Conservation (phyloP, 2,329 filamentous ascomycete species). For the Macrophomina pseudophaseolina region DNA sequence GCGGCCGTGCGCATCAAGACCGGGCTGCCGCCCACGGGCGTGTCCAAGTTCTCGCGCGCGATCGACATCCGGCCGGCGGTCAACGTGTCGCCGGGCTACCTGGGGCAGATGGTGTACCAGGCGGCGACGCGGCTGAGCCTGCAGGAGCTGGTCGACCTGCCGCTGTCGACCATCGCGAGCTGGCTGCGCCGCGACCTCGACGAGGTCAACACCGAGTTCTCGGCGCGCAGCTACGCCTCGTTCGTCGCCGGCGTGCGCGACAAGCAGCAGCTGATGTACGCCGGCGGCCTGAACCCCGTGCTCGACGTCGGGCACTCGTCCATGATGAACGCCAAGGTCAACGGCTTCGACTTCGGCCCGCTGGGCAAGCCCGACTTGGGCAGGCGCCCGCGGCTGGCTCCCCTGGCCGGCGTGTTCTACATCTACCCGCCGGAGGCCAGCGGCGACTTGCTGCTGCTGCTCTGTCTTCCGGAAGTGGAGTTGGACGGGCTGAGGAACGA, state of each 20-base stretch:
- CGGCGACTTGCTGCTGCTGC: background rate
- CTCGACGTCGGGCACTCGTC: conserved; percentile 30
- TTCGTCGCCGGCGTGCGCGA: conserved; percentile 36
- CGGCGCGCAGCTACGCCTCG: conserved; percentile 39
- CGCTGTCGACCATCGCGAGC: conserved; percentile 29
- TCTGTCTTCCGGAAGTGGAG: background rate
- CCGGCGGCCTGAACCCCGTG: conserved; percentile 29
- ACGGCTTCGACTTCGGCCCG: conserved; percentile 28
- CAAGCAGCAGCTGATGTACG: conserved; percentile 36
- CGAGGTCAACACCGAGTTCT: conserved; percentile 33
- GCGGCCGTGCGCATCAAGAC: conserved; percentile 32
- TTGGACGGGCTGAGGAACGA: background rate
- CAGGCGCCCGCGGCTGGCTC: conserved; percentile 14
- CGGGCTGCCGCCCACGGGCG: conserved; percentile 28
- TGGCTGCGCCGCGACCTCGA: conserved; percentile 34
- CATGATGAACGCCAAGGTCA: conserved; percentile 31
- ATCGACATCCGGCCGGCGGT: conserved; percentile 37
- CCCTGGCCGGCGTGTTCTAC: conserved; percentile 24
- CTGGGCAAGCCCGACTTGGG: conserved; percentile 29
- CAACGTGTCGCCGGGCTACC: conserved; percentile 35
- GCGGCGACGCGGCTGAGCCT: conserved; percentile 32
- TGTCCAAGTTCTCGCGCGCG: conserved; percentile 36
- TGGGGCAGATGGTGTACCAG: conserved; percentile 38
- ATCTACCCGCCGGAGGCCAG: conserved; percentile 25
- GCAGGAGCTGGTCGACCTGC: conserved; percentile 31